Conservation (phyloP, 352 stramenopile species). For the Phytophthora foliorum region DNA sequence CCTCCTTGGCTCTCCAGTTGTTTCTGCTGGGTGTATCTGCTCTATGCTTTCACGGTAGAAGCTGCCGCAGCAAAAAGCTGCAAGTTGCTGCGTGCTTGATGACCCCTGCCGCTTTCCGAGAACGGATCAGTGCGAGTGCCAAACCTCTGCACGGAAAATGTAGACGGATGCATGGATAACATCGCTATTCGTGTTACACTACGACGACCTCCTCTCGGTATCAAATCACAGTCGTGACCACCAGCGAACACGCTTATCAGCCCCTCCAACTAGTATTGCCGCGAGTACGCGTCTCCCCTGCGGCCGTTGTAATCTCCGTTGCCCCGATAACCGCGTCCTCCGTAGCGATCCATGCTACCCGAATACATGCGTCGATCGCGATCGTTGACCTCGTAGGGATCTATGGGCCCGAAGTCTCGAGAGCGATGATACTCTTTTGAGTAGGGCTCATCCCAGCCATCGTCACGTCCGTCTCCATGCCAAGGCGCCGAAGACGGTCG, state of each 20-base stretch:
- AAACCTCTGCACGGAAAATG: neutral
- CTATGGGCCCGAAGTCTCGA: constrained; percentile 7
- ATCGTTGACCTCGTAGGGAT: constrained; percentile 11
- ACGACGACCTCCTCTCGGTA: neutral
- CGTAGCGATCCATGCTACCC: constrained; percentile 11
- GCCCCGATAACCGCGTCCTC: constrained; percentile 13
- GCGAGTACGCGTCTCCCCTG: constrained; percentile 4
- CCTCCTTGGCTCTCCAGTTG: too few species aligned
- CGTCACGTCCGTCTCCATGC: neutral
- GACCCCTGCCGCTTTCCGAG: neutral
- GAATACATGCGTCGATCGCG: constrained; percentile 17
- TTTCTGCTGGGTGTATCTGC: constrained; percentile 12
- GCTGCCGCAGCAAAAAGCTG: constrained; percentile 6
- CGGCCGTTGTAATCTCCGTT: constrained; percentile 6
- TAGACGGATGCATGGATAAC: neutral
- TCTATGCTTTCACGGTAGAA: constrained; percentile 8
- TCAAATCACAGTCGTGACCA: neutral
- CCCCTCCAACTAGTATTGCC: constrained; percentile 13
- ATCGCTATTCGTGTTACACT: neutral
- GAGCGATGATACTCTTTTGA: constrained; percentile 10
- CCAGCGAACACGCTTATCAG: neutral
- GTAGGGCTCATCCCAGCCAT: constrained; percentile 15
- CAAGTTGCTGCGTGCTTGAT: constrained; percentile 1
- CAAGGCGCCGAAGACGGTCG: constrained; percentile 6
- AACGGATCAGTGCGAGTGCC: neutral